These are phyloP conservation scores for Dictyostelium purpureum DNA, from an alignment of 78 protist genomes.

Conservation along the genomic window DNA sequence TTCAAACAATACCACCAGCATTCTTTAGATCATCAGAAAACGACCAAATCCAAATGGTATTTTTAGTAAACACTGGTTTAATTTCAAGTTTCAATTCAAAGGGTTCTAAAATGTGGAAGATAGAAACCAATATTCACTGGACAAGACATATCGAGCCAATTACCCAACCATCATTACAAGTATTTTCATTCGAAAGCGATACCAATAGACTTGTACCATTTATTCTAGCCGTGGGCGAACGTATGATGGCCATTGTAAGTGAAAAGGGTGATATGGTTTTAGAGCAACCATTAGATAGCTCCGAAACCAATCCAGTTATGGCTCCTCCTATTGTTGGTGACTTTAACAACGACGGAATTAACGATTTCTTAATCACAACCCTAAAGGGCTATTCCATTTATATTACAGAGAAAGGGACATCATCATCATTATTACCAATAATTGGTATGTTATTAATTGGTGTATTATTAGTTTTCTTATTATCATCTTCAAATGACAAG, in stretches of 20 bases:
- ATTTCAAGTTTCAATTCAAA: conserved; percentile 1
- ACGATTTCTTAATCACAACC: conserved; percentile 60
- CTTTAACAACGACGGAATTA: conserved; percentile 75
- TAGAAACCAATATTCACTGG: conserved; percentile 49
- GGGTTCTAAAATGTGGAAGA: conserved; percentile 47
- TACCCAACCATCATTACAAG: conserved; percentile 31
- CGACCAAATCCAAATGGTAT: neutral
- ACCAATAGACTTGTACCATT: neutral
- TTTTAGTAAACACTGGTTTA: conserved; percentile 44
- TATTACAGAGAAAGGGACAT: neutral
- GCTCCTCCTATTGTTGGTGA: conserved; percentile 77
- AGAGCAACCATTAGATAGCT: neutral
- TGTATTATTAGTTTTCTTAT: neutral
- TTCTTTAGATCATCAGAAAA: neutral
- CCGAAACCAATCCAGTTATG: conserved; percentile 1
- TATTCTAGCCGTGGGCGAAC: conserved; percentile 18
- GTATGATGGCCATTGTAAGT: neutral
- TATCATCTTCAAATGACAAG: no score
- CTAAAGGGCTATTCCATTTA: conserved; percentile 8
- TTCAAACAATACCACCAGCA: conserved; percentile 42
- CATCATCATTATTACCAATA: conserved; percentile 9
- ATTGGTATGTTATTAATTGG: conserved; percentile 9
- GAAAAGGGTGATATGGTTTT: conserved; percentile 15
- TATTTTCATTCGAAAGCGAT: conserved; percentile 10
- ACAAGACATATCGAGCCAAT: neutral